These are phyloP conservation scores for Glaciozyma martinii DNA, from an alignment of 768 basidiomycete genomes.

Conservation along the genomic window DNA sequence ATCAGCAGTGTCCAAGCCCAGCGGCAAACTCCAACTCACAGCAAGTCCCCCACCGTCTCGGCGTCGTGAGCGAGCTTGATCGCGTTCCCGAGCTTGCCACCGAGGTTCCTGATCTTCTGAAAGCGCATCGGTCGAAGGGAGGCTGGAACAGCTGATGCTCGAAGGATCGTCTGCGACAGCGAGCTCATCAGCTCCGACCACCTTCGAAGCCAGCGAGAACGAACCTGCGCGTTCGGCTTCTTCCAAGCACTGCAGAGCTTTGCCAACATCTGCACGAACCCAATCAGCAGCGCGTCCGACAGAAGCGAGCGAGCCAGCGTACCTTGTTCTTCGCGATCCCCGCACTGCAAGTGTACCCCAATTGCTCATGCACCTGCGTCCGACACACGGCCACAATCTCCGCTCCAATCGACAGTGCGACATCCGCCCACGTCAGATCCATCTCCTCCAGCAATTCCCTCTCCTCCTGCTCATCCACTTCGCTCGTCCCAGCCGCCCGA, in stretches of 20 bases:
- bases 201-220: neutral
- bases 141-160: conserved; percentile 69
- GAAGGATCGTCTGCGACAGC: conserved; percentile 57
- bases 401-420: conserved; percentile 78
- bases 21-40: conserved; percentile 49
- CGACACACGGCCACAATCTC: conserved; percentile 73
- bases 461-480: conserved; percentile 37
- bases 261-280: conserved; percentile 58
- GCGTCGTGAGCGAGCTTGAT: conserved; percentile 81
- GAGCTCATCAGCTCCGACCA: neutral
- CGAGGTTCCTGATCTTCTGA: conserved; percentile 87
- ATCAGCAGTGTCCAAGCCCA: neutral
- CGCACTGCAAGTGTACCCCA: conserved; percentile 64
- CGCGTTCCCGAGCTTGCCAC: conserved; percentile 84
- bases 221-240: conserved; percentile 79
- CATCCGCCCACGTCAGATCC: conserved; percentile 72
- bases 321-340: conserved; percentile 35
- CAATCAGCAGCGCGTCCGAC: neutral
- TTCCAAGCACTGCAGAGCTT: conserved; percentile 90
- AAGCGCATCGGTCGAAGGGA: conserved; percentile 81
- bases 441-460: conserved; percentile 9
- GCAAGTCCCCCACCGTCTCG: conserved; percentile 77
- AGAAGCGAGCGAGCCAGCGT: neutral
- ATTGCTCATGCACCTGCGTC: conserved; percentile 53
- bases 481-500: conserved; percentile 8